Percentiles rank a stretch among this genome's conserved stretches.
phyloP scores from a whole-genome alignment of 139 green algal genomes.

The Monoraphidium neglectum region DNA sequence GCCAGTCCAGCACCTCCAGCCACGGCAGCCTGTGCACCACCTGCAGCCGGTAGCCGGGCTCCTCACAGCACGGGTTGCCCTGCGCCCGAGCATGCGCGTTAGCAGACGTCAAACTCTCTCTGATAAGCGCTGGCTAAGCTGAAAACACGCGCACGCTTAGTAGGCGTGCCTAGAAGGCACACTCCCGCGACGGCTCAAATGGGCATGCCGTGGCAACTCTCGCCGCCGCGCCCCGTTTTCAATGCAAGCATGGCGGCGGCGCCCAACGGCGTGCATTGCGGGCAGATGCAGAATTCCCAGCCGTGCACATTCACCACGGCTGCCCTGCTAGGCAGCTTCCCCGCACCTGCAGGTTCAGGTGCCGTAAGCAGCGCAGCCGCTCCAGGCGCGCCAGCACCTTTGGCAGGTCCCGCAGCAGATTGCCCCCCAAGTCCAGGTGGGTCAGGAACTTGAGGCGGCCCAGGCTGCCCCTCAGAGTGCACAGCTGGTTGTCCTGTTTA shows the following conservation, averaged over 20 bases:
- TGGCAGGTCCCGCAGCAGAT: constrained; percentile 52
- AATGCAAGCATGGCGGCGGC: not conserved
- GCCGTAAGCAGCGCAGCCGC: constrained; percentile 49
- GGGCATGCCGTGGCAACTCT: too few relatives aligned
- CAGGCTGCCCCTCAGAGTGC: constrained; percentile 62
- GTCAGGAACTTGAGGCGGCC: constrained; percentile 49
- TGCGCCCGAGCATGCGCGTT: not conserved
- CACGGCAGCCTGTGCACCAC: constrained; percentile 50
- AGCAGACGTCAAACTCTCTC: not conserved
- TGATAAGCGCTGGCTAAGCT: not conserved
- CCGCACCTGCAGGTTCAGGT: constrained; percentile 62
- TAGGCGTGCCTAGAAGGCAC: too few relatives aligned
- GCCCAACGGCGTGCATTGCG: not conserved
- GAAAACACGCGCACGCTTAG: too few relatives aligned
- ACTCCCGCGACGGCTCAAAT: too few relatives aligned
- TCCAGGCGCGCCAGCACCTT: constrained; percentile 48
- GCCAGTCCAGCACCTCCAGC: constrained; percentile 41
- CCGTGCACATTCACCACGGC: not conserved
- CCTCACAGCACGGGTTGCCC: constrained; percentile 67
- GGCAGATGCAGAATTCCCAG: not conserved
- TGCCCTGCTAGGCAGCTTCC: not conserved
- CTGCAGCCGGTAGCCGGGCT: constrained; percentile 65
- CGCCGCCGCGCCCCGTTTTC: too few relatives aligned
- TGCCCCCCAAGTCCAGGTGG: constrained; percentile 56
- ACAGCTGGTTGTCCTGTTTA: constrained; percentile 69